Evolutionary conservation across 1,284 basidiomycete species (phyloP).

Genomic region (Boletellus deceptivus): DNA sequence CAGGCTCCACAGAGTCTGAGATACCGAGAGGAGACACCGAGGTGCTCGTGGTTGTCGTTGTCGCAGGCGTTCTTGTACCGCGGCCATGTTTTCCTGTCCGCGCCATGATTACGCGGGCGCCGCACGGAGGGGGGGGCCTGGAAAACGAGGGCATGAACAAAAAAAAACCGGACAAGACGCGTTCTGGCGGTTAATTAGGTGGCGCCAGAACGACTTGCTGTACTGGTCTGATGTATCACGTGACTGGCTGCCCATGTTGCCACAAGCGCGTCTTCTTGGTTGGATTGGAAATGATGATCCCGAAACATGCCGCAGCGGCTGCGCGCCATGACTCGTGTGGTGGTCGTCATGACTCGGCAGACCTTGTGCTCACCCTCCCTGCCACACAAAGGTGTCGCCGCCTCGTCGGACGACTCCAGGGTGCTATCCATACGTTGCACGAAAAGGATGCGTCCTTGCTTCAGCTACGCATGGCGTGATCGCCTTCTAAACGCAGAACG

Average conservation of each 20-base stretch:
- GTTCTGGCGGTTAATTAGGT: conserved; percentile 21
- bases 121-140: neutral
- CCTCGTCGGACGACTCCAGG: too few relatives aligned
- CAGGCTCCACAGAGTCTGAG: conserved; percentile 29
- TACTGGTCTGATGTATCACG: conserved; percentile 16
- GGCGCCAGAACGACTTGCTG: conserved; percentile 11
- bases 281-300: too few relatives aligned
- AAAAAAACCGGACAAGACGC: conserved; percentile 28
- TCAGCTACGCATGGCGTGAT: too few relatives aligned
- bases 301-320: too few relatives aligned
- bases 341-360: too few relatives aligned
- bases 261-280: conserved; percentile 25
- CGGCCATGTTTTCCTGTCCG: conserved; percentile 19
- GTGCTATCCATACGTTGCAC: too few relatives aligned
- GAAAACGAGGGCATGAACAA: conserved; percentile 12
- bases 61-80: conserved; percentile 22
- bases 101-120: conserved; percentile 14
- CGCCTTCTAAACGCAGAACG: too few relatives aligned
- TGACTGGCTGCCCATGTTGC: conserved; percentile 8
- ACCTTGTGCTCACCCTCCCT: too few relatives aligned
- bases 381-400: too few relatives aligned
- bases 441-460: neutral
- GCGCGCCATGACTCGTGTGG: too few relatives aligned
- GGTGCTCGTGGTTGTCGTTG: conserved; percentile 25
- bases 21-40: conserved; percentile 26